A percentile compares a stretch with the other conserved stretches of the same genome.
These are phyloP conservation scores for Lepidium sativum DNA, from an alignment of 345 rosid genomes.

Conservation along the genomic window DNA sequence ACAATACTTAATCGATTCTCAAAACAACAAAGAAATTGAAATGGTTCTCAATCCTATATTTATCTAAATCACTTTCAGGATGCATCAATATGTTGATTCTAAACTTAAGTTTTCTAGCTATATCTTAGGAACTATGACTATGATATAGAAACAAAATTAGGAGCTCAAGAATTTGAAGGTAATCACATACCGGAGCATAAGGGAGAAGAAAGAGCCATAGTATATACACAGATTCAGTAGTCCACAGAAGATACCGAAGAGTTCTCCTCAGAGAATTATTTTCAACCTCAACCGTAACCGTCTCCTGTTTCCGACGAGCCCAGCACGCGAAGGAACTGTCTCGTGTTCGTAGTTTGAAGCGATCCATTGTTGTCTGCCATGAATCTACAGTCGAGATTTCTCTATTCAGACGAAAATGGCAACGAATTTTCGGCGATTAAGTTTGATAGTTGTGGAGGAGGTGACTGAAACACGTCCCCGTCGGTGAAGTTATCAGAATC, in stretches of 20 bases:
- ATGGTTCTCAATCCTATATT: neutral
- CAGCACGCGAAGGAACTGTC: neutral
- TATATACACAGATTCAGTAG: conserved; percentile 70
- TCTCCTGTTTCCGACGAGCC: conserved; percentile 41
- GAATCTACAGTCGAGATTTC: neutral
- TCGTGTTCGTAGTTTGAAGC: neutral
- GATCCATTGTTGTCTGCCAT: conserved; percentile 9
- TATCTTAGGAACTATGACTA: neutral
- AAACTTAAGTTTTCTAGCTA: neutral
- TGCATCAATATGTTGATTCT: neutral
- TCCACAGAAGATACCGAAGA: conserved; percentile 50
- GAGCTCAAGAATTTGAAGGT: neutral
- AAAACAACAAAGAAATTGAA: neutral
- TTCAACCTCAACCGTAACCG: conserved; percentile 24
- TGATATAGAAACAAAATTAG: neutral
- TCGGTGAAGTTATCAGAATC: conserved; percentile 22
- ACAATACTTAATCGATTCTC: neutral
- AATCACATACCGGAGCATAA: conserved; percentile 59
- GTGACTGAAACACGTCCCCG: conserved; percentile 13
- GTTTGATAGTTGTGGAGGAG: neutral
- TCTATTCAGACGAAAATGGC: neutral
- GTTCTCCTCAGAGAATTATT: conserved; percentile 25
- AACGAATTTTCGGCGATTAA: neutral
- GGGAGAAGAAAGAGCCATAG: conserved; percentile 93
- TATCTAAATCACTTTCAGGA: no score